Percentiles rank a stretch among this genome's conserved stretches.
Conservation (phyloP, 2,329 filamentous ascomycete species). For the Exophiala dermatitidis region DNA sequence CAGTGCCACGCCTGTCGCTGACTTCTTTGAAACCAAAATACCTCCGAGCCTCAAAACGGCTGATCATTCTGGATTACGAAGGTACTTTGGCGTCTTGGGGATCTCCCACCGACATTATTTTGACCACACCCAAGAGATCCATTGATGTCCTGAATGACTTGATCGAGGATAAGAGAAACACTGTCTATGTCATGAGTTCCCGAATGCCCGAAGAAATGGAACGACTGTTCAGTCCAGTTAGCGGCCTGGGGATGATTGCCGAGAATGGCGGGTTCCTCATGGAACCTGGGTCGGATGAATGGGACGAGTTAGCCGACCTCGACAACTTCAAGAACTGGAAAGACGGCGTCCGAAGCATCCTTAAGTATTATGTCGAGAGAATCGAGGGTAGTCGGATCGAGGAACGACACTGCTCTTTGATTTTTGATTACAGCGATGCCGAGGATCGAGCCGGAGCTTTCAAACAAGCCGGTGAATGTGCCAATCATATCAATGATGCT, state of each 20-base stretch:
- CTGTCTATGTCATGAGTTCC: conserved; percentile 89
- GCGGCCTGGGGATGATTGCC: conserved; percentile 79
- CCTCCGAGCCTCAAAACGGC: conserved; percentile 55
- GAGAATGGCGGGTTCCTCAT: conserved; percentile 92
- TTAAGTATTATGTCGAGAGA: conserved; percentile 83
- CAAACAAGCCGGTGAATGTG: conserved; percentile 79
- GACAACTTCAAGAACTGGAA: conserved; percentile 72
- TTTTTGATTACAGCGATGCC: conserved; percentile 82
- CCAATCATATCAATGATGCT: conserved; percentile 90
- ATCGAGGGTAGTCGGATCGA: conserved; percentile 83
- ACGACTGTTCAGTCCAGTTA: conserved; percentile 73
- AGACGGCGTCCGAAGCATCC: conserved; percentile 68
- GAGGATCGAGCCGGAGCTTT: conserved; percentile 68
- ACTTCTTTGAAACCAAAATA: conserved; percentile 60
- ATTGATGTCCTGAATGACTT: conserved; percentile 77
- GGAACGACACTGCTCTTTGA: conserved; percentile 81
- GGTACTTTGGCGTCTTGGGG: conserved; percentile 86
- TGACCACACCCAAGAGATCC: conserved; percentile 78
- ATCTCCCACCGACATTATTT: conserved; percentile 72
- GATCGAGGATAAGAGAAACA: conserved; percentile 69
- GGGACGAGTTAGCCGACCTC: conserved; percentile 71
- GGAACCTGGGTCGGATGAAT: conserved; percentile 55
- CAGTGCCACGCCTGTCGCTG: conserved; percentile 75
- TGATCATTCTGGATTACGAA: conserved; percentile 91
- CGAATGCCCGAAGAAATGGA: conserved; percentile 83